Percentiles rank a stretch among this genome's conserved stretches.
Conservation (phyloP, 2,329 filamentous ascomycete genomes). For the Penicillium verrucosum region DNA sequence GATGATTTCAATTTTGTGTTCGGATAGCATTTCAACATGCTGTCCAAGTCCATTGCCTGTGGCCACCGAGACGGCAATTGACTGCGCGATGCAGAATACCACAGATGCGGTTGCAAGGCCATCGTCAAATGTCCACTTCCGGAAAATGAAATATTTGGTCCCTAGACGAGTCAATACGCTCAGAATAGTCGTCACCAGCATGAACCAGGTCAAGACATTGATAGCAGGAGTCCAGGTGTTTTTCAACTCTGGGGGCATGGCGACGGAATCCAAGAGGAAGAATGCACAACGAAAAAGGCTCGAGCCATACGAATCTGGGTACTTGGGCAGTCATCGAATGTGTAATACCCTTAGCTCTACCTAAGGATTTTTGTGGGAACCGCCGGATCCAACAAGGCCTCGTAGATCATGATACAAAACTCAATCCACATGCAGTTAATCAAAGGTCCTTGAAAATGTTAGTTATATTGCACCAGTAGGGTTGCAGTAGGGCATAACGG, state of each 20-base stretch:
- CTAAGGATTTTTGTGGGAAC: not conserved
- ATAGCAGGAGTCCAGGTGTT: constrained; percentile 20
- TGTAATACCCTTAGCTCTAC: not conserved
- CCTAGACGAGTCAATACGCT: constrained; percentile 25
- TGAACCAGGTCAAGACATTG: constrained; percentile 28
- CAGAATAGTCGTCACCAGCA: constrained; percentile 25
- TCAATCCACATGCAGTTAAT: not conserved
- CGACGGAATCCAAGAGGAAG: no score
- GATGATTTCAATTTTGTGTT: constrained; percentile 6
- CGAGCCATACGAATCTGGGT: not conserved
- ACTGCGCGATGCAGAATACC: constrained; percentile 20
- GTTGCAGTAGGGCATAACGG: no score
- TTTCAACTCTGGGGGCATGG: constrained; percentile 11
- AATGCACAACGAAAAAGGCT: not conserved
- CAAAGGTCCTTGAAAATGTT: no score
- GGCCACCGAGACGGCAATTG: constrained; percentile 23
- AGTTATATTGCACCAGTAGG: not conserved
- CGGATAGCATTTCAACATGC: constrained; percentile 12
- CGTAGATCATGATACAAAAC: not conserved
- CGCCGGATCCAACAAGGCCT: not conserved
- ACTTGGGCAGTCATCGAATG: not conserved
- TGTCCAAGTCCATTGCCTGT: constrained; percentile 23
- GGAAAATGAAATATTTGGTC: constrained; percentile 25
- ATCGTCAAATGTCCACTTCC: constrained; percentile 25
- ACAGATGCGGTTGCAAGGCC: constrained; percentile 21